These are phyloP conservation scores for Yamadazyma scolyti DNA, from an alignment of 805 yeast genomes.

Conservation along the genomic window DNA sequence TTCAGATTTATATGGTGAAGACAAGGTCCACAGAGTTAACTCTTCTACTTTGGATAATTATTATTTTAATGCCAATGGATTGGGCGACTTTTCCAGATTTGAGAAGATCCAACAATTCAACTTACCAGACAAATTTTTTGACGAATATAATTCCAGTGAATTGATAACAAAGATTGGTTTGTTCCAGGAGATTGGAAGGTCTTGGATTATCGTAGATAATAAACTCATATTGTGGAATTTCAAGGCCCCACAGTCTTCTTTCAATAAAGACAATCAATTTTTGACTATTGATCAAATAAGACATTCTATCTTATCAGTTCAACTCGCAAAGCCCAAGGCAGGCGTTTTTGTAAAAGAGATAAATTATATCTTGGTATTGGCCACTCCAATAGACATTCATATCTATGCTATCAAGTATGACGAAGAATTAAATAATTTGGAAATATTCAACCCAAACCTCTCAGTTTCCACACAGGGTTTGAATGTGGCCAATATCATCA, in stretches of 20 bases:
- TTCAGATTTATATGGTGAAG: slow-evolving; percentile 51
- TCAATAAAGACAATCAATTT: slow-evolving; percentile 49
- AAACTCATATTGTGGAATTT: slow-evolving; percentile 85
- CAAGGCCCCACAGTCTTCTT: slow-evolving; percentile 48
- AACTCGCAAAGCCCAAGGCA: slow-evolving; percentile 75
- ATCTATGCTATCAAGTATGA: slow-evolving; percentile 67
- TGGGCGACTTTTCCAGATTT: slow-evolving; percentile 66
- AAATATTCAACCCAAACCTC: slow-evolving; percentile 79
- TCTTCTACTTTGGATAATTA: slow-evolving; percentile 57
- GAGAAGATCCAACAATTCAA: slow-evolving; percentile 64
- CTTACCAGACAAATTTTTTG: slow-evolving; percentile 78
- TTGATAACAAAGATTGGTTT: slow-evolving; percentile 76
- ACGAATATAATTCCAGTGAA: slow-evolving; percentile 65
- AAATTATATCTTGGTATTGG: slow-evolving; percentile 64
- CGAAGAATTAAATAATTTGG: slow-evolving; percentile 44
- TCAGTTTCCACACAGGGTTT: slow-evolving; percentile 77
- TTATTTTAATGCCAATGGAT: slow-evolving; percentile 46
- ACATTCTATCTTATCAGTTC: slow-evolving; percentile 73
- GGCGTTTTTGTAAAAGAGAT: slow-evolving; percentile 79
- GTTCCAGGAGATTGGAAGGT: slow-evolving; percentile 72
- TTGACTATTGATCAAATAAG: slow-evolving; percentile 79
- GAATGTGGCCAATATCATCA: slow-evolving; percentile 58
- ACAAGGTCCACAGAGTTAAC: slow-evolving; percentile 47
- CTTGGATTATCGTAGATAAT: slow-evolving; percentile 84
- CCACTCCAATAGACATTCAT: slow-evolving; percentile 78